phyloP scores from a whole-genome alignment of 257 asterid genomes.

The Verbascum thapsus region DNA sequence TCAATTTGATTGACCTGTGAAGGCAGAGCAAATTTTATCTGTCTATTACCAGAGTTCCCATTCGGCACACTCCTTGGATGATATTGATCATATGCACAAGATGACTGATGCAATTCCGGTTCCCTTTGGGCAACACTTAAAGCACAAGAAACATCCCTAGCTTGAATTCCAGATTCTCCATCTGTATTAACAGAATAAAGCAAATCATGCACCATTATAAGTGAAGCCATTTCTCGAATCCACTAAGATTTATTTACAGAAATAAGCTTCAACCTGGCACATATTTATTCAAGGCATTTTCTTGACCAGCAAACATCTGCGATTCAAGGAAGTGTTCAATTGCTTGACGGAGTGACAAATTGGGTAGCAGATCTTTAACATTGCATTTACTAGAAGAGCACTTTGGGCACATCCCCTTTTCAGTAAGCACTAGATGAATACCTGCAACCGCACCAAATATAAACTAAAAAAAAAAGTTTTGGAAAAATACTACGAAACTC shows the following conservation, averaged over 20 bases:
- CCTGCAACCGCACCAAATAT: constrained; percentile 49
- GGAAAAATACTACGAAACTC: not conserved
- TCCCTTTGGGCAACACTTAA: constrained; percentile 50
- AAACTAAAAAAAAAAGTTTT: constrained; percentile 5
- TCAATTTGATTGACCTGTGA: constrained; percentile 33
- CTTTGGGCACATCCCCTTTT: constrained; percentile 75
- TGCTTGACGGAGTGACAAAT: constrained; percentile 75
- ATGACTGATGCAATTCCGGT: constrained; percentile 65
- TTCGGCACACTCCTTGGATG: constrained; percentile 31
- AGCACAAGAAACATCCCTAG: constrained; percentile 54
- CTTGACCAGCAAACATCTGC: constrained; percentile 50
- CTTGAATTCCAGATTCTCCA: constrained; percentile 89
- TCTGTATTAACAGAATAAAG: constrained; percentile 49
- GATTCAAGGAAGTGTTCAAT: constrained; percentile 71
- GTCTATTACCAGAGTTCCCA: constrained; percentile 36
- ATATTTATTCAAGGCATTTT: constrained; percentile 53
- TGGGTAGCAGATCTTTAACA: constrained; percentile 75
- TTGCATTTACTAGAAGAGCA: constrained; percentile 71
- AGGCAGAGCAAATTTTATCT: constrained; percentile 30
- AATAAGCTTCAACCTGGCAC: constrained; percentile 60
- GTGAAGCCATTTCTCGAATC: constrained; percentile 17
- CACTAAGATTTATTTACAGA: constrained; percentile 19
- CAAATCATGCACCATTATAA: constrained; percentile 11
- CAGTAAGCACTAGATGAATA: constrained; percentile 60
- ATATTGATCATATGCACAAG: constrained; percentile 51